phyloP scores from a whole-genome alignment of 257 asterid genomes.

The Cruciata laevipes region DNA sequence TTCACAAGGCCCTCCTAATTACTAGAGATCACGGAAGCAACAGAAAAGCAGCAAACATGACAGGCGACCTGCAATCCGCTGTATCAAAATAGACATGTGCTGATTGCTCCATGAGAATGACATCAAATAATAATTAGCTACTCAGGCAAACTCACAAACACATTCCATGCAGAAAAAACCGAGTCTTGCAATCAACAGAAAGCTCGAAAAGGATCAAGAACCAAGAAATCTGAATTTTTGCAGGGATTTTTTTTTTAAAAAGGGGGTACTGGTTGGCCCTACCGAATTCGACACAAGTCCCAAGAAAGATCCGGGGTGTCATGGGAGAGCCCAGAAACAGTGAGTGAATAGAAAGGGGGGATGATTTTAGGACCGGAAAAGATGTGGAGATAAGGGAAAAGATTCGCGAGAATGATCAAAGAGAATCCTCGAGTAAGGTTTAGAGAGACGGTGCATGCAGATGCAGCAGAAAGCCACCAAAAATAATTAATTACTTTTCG shows the following conservation, averaged over 20 bases:
- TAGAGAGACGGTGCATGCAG: conserved; percentile 28
- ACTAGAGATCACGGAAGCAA: conserved; percentile 20
- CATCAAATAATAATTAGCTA: conserved; percentile 10
- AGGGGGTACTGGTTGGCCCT: conserved; percentile 22
- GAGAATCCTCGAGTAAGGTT: conserved; percentile 55
- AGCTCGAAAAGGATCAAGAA: background rate
- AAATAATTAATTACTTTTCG: background rate
- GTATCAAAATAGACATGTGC: conserved; percentile 1
- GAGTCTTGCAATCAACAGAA: background rate
- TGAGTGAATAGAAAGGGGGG: background rate
- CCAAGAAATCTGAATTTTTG: conserved; percentile 10
- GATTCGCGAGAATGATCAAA: conserved; percentile 30
- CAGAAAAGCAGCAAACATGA: conserved; percentile 11
- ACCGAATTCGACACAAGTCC: conserved; percentile 31
- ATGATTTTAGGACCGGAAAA: conserved; percentile 7
- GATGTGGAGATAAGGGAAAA: conserved; percentile 10
- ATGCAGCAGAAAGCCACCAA: conserved; percentile 57
- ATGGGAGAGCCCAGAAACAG: conserved; percentile 15
- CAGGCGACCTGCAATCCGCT: conserved; percentile 8
- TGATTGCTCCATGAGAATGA: background rate
- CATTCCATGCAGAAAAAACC: conserved; percentile 32
- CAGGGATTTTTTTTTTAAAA: background rate
- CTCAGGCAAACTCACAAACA: conserved; percentile 25
- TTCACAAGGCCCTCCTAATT: conserved; percentile 16
- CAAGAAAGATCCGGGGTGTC: conserved; percentile 8